Conservation (phyloP, 306 rosid genomes). For the Fragaria ananassa region DNA sequence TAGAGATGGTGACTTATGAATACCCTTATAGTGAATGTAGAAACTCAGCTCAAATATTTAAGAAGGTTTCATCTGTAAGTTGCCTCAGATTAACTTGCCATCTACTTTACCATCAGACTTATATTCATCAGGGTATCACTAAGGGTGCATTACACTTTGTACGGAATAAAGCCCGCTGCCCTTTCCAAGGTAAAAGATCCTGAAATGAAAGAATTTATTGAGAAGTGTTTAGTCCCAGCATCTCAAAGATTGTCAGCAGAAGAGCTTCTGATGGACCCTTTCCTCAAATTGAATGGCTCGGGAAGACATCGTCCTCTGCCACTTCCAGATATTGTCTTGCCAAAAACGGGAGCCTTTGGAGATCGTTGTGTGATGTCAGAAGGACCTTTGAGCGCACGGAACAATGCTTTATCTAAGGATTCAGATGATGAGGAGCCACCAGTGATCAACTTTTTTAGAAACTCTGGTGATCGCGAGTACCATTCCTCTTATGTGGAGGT, state of each 20-base stretch:
- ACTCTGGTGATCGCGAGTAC: slow-evolving; percentile 15
- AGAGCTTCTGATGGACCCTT: neutral
- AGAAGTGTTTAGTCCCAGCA: slow-evolving; percentile 5
- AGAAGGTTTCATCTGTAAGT: slow-evolving; percentile 58
- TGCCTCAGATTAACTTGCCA: neutral
- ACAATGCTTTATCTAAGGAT: slow-evolving; percentile 1
- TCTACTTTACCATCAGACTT: neutral
- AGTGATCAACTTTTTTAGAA: slow-evolving; percentile 25
- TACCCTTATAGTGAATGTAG: slow-evolving; percentile 51
- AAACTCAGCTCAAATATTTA: slow-evolving; percentile 50
- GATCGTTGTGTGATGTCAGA: slow-evolving; percentile 47
- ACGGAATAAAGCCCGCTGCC: slow-evolving; percentile 9
- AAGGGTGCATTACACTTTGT: slow-evolving; percentile 9
- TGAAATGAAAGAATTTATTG: slow-evolving; percentile 5
- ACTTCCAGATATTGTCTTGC: slow-evolving; percentile 47
- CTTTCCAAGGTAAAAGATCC: slow-evolving; percentile 5
- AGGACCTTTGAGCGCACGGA: slow-evolving; percentile 41
- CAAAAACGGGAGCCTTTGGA: slow-evolving; percentile 47
- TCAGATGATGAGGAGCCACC: slow-evolving; percentile 34
- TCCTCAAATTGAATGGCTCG: slow-evolving; percentile 5
- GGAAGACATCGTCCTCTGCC: slow-evolving; percentile 30
- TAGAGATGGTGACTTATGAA: slow-evolving; percentile 50
- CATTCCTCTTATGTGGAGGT: slow-evolving; percentile 24
- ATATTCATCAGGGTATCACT: neutral
- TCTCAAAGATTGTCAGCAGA: slow-evolving; percentile 7